Percentiles rank a stretch among this genome's conserved stretches.
Evolutionary conservation across 169 alveolate genomes (phyloP).

Genomic region (Plasmodium relictum): DNA sequence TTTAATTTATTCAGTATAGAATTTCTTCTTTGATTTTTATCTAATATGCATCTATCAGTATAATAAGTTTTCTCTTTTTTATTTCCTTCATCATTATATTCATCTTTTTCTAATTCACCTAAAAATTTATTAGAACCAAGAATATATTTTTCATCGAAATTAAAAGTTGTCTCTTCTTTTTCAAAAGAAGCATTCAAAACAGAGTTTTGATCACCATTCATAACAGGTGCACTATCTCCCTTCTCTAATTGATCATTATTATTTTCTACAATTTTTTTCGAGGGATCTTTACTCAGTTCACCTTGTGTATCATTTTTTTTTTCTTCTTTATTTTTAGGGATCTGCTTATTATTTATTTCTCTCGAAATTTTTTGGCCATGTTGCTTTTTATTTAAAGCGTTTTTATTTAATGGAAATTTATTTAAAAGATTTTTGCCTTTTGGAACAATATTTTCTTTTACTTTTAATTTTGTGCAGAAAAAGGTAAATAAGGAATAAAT

Average conservation of each 20-base stretch:
- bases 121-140: slow-evolving; percentile 17
- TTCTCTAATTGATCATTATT: background rate
- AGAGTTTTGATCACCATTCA: background rate
- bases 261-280: background rate
- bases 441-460: slow-evolving; percentile 37
- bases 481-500: slow-evolving; percentile 52
- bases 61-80: slow-evolving; percentile 46
- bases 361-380: slow-evolving; percentile 8
- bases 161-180: slow-evolving; percentile 7
- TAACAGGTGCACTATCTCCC: background rate
- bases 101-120: slow-evolving; percentile 37
- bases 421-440: slow-evolving; percentile 17
- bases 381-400: background rate
- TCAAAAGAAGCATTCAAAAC: background rate
- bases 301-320: slow-evolving; percentile 24
- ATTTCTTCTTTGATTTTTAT: slow-evolving; percentile 31
- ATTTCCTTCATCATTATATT: slow-evolving; percentile 32
- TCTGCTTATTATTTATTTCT: slow-evolving; percentile 24
- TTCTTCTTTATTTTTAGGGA: slow-evolving; percentile 50
- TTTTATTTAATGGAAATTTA: slow-evolving; percentile 16
- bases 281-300: slow-evolving; percentile 33
- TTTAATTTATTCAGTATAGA: slow-evolving; percentile 59
- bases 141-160: slow-evolving; percentile 1
- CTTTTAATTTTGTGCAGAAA: slow-evolving; percentile 55
- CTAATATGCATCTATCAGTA: slow-evolving; percentile 61